These are phyloP conservation scores for Skeletonema menzelii DNA, from an alignment of 108 stramenopile genomes.

Conservation along the genomic window DNA sequence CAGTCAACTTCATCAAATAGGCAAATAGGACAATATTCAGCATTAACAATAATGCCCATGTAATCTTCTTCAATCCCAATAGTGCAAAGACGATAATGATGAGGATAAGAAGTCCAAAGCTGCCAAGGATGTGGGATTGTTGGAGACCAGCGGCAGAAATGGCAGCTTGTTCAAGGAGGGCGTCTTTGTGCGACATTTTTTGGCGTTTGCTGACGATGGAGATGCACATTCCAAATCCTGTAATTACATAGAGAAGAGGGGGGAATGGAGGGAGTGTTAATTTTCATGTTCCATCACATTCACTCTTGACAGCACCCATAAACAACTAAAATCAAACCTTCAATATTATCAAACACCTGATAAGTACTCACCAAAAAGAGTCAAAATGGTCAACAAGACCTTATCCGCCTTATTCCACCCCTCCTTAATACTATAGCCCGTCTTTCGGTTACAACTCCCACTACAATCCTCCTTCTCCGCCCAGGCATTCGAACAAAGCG, in stretches of 20 bases:
- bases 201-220: slow-evolving; percentile 69
- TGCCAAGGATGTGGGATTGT: slow-evolving; percentile 75
- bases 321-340: no score
- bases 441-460: slow-evolving; percentile 59
- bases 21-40: slow-evolving; percentile 79
- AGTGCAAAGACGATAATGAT: slow-evolving; percentile 77
- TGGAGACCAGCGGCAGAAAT: slow-evolving; percentile 82
- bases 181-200: slow-evolving; percentile 86
- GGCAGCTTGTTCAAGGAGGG: slow-evolving; percentile 85
- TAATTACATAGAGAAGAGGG: not conserved
- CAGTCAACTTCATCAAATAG: slow-evolving; percentile 85
- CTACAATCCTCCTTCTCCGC: slow-evolving; percentile 57
- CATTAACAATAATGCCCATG: slow-evolving; percentile 73
- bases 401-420: slow-evolving; percentile 83
- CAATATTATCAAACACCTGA: no score
- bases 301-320: no score
- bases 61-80: slow-evolving; percentile 76
- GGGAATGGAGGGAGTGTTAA: not conserved
- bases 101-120: slow-evolving; percentile 65
- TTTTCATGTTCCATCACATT: not conserved
- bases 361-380: slow-evolving; percentile 71
- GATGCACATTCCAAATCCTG: slow-evolving; percentile 65
- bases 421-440: slow-evolving; percentile 28
- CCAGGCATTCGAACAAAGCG: slow-evolving; percentile 78
- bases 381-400: slow-evolving; percentile 69